A percentile compares a stretch with the other conserved stretches of the same genome.
These are phyloP conservation scores for Periglandula ipomoeae DNA, from an alignment of 2,329 filamentous ascomycete genomes.

Conservation along the genomic window DNA sequence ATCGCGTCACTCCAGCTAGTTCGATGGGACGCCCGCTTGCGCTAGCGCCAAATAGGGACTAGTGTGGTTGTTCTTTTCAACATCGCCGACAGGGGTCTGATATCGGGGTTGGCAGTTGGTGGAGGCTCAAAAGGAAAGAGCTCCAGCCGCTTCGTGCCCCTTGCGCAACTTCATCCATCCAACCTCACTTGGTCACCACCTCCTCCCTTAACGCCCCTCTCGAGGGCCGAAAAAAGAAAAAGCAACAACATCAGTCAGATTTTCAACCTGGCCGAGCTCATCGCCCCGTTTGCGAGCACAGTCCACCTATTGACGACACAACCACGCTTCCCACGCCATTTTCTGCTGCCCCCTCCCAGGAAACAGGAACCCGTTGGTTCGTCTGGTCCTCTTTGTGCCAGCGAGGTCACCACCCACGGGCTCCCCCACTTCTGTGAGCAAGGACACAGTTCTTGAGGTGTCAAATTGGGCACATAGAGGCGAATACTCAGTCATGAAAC, in stretches of 20 bases:
- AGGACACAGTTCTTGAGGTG: background rate
- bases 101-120: slow-evolving; percentile 1
- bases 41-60: background rate
- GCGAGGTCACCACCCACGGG: background rate
- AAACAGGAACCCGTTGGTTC: slow-evolving; percentile 2
- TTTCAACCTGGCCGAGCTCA: background rate
- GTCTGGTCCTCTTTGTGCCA: background rate
- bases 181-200: slow-evolving; percentile 3
- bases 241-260: background rate
- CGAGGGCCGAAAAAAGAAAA: background rate
- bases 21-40: background rate
- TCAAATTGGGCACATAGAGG: background rate
- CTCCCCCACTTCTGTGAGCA: background rate
- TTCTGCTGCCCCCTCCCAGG: background rate
- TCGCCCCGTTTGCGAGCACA: background rate
- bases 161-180: slow-evolving; percentile 8
- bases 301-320: background rate
- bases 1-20: slow-evolving; percentile 1
- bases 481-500: background rate
- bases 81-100: background rate
- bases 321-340: background rate
- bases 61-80: background rate
- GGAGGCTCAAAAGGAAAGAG: slow-evolving; percentile 8
- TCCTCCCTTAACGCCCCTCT: slow-evolving; percentile 4
- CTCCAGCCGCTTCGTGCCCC: slow-evolving; percentile 9